A percentile compares a stretch with the other conserved stretches of the same genome.
Conservation (phyloP, 305 asterid genomes). For the Fraxinus nigra region DNA sequence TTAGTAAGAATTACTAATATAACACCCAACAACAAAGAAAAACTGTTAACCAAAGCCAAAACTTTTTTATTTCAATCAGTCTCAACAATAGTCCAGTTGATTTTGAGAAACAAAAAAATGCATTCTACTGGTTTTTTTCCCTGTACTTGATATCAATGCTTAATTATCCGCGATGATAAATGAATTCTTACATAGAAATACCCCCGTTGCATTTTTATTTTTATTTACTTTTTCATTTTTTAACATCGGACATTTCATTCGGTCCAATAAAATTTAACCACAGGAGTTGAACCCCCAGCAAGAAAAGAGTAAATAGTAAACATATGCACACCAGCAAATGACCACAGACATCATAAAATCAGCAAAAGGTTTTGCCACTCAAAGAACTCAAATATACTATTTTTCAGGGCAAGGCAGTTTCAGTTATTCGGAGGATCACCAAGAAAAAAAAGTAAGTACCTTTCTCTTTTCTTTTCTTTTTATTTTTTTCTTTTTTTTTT, state of each 20-base stretch:
- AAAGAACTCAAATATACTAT: not conserved
- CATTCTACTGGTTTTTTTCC: not conserved
- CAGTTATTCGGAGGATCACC: not conserved
- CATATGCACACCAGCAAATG: not conserved
- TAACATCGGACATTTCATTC: not conserved
- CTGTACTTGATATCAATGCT: not conserved
- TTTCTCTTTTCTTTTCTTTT: not conserved
- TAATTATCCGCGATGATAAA: not conserved
- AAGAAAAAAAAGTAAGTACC: not conserved
- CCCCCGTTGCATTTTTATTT: not conserved
- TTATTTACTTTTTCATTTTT: not conserved
- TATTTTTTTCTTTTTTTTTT: not conserved
- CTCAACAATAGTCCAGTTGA: not conserved
- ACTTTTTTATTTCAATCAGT: not conserved
- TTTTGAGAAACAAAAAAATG: constrained; percentile 8
- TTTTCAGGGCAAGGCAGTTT: not conserved
- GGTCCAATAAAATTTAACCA: not conserved
- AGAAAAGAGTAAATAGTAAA: not conserved
- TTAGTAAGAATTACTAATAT: constrained; percentile 2
- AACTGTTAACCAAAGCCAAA: constrained; percentile 1
- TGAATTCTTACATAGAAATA: not conserved
- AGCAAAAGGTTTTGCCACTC: not conserved
- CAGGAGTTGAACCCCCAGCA: not conserved
- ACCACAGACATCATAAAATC: not conserved
- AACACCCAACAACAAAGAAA: not conserved